Conservation (phyloP, 2,329 filamentous ascomycete genomes). For the Colletotrichum gigasporum region DNA sequence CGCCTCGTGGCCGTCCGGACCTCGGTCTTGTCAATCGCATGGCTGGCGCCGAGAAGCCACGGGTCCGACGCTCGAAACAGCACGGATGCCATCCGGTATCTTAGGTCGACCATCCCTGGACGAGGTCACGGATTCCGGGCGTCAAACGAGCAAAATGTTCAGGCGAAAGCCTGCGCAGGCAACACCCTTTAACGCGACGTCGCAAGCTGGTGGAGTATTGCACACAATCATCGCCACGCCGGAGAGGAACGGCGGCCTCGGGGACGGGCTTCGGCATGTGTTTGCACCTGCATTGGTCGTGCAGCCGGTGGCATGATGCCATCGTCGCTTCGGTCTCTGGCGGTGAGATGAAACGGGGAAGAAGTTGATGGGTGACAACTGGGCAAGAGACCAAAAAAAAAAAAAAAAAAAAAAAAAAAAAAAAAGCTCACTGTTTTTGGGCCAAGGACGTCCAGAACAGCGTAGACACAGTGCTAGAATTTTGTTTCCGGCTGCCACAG, state of each 20-base stretch:
- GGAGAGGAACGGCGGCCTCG: neutral
- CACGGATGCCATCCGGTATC: constrained; percentile 26
- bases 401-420: neutral
- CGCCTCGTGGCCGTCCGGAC: neutral
- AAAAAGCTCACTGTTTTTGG: neutral
- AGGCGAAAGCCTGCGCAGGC: constrained; percentile 1
- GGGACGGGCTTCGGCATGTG: neutral
- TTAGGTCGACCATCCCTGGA: neutral
- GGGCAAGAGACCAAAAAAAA: too few relatives aligned
- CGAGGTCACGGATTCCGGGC: neutral
- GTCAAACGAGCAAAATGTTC: neutral
- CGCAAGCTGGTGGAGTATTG: constrained; percentile 18
- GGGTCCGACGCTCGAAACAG: neutral
- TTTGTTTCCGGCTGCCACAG: neutral
- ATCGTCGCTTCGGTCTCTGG: neutral
- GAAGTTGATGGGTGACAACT: too few relatives aligned
- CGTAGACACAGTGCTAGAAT: neutral
- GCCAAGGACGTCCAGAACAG: too few relatives aligned
- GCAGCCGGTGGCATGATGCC: neutral
- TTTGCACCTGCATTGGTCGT: neutral
- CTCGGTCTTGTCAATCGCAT: neutral
- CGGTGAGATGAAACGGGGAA: too few relatives aligned
- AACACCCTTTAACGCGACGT: constrained; percentile 7
- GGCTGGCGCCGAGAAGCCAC: neutral
- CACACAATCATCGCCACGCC: neutral